These are phyloP conservation scores for Agarophyton chilense DNA, from an alignment of 23 red algal species.

Conservation along the genomic window DNA sequence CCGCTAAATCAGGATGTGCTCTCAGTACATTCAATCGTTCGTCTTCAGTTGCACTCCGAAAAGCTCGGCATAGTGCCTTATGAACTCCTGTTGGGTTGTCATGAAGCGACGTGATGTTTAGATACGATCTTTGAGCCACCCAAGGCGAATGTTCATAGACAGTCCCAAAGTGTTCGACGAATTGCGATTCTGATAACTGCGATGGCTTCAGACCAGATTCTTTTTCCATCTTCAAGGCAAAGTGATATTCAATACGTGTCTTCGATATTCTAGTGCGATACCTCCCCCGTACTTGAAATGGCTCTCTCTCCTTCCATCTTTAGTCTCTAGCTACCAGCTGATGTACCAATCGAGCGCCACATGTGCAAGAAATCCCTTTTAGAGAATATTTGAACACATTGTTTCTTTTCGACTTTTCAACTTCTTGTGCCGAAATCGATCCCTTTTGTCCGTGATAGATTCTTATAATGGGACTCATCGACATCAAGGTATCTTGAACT, in stretches of 20 bases:
- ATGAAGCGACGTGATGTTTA: background rate
- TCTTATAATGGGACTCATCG: no score
- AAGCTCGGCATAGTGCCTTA: background rate
- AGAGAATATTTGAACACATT: no score
- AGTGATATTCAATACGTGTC: background rate
- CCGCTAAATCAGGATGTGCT: slow-evolving; percentile 14
- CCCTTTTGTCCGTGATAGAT: no score
- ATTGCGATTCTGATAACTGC: background rate
- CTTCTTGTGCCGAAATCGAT: no score
- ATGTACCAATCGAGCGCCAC: no score
- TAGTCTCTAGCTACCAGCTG: no score
- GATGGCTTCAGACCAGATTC: background rate
- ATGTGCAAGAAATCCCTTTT: no score
- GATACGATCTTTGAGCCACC: background rate
- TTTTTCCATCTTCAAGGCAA: background rate
- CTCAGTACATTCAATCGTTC: slow-evolving; percentile 2
- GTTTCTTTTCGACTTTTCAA: no score
- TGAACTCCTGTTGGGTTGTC: background rate
- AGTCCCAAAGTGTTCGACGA: background rate
- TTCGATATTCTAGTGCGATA: no score
- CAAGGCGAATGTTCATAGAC: background rate
- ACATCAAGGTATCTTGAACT: no score
- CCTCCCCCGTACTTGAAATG: no score
- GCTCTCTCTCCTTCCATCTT: no score
- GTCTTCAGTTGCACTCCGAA: background rate